Base-by-base conservation (phyloP, 345 rosid genomes). In the Acer negundo region DNA sequence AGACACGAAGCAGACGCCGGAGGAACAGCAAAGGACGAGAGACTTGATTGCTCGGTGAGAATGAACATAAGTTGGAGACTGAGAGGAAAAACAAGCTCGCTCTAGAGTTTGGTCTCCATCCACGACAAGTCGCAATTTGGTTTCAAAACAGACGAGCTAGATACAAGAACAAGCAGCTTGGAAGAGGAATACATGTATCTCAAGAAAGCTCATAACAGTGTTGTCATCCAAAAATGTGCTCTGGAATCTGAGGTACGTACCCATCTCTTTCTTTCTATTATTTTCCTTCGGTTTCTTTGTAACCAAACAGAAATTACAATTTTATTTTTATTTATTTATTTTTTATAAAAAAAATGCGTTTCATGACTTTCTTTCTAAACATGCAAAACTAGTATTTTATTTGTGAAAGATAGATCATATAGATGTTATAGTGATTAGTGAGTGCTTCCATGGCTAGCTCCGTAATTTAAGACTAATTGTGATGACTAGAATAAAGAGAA, bases 81-180 rank as follows among this genome's bases (percentile, higher is more conserved):
- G 97, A 91, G 68, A 87, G 97, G 68, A 96, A 96, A 68, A 91
- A 90, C 69, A 85, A 84, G 84, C 80, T 96, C 1, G 97, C 99
- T 10, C 73, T 77, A 6, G 98, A 96, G 78, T 87, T 94, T 1
- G 97, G 97, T 5, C 92, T 96, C 47, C 93, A 92, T 35, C 93
- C 99, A 19, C 93, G 97, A 53, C 99, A 96, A 42, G 99, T 96
- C 2, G 99, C 98, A 7, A 94, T 96, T 26, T 96, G 99, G 99
- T 96, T 94, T 81, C 99, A 96, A 71, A 96, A 96, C 90, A 86
- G 97, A 23, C 85, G 98, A 61, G 95, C 98, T 38, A 88, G 99
- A 12, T 92, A 91, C 91, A 96, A 92, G 89, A 88, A 84, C 87
- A 96, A 96, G 90, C 93, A 88, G 85, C 91, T 96, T 5, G 98